Base-by-base conservation (phyloP, 2,329 filamentous ascomycete species). In the Fusarium keratoplasticum region DNA sequence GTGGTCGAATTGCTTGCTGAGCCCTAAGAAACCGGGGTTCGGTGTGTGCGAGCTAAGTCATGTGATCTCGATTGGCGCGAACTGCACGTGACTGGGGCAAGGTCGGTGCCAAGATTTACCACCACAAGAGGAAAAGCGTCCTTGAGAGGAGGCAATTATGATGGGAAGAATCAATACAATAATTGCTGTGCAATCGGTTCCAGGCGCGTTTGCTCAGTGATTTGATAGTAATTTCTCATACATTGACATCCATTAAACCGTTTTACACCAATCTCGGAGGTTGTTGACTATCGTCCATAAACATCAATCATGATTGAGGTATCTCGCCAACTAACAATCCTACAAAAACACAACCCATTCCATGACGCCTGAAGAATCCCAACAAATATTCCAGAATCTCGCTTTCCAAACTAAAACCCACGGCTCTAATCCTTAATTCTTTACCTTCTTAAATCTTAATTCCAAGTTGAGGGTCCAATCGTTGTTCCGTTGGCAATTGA, bases 381-480 rank as follows among this genome's bases (percentile, higher is more conserved):
- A 55, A 59, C 64, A 64, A 68, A 66, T 65, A 65, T 66, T 38
- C 60, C 66, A 54, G 60, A 44, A 42, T 67, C 44, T 69, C 65
- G 61, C 69, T 67, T 69, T 73, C 70, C 60, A 67, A 61, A 42
- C 29, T 35, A 67, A 62, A 57, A 54, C 58, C 47, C 35, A 50
- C 61, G 54, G 55, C 35, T 57, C 31, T 33, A 47, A 66, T 35
- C n/a, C 35, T 36, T 33, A 40, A 66, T 35, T 18, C 35, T 36
- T 50, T 38, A 44, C 42, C 38, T 42, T 27, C 14, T 58, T 20
- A 14, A 38, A 38, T 47, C 59, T 64, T 55, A 88, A 40, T 83
- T 84, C 87, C 87, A 89, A 14, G 78, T 78, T 16, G 80, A 81
- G 5, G 89, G 88, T 40, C 89, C 89, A 80, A 91, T 88, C 4